phyloP scores from a whole-genome alignment of 2,329 filamentous ascomycete species.

The Diaporthe nobilis region DNA sequence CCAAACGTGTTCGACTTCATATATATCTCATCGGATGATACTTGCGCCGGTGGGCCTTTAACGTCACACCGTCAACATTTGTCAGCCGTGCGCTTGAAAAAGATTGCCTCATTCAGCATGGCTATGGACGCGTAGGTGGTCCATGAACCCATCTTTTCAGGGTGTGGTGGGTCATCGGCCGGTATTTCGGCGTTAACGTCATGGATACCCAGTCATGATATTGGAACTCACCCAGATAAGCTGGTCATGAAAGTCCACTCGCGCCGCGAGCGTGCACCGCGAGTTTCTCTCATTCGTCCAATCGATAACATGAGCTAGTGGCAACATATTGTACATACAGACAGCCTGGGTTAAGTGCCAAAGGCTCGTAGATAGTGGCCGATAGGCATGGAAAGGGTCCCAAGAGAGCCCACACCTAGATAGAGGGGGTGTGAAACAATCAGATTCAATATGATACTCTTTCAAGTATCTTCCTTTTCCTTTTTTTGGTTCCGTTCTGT shows the following conservation, averaged over 20 bases:
- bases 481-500: too few species aligned
- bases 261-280: not conserved
- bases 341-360: not conserved
- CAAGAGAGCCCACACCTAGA: not conserved
- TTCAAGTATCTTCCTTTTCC: too few species aligned
- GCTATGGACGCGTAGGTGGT: not conserved
- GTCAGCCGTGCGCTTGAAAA: conserved; percentile 11
- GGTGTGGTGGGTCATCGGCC: conserved; percentile 11
- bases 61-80: conserved; percentile 21
- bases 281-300: not conserved
- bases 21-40: conserved; percentile 23
- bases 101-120: conserved; percentile 14
- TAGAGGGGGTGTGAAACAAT: not conserved
- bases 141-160: conserved; percentile 33
- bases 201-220: conserved; percentile 20
- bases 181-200: conserved; percentile 20
- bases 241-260: conserved; percentile 3
- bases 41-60: conserved; percentile 14
- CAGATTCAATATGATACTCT: not conserved
- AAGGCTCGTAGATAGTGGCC: not conserved
- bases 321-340: not conserved
- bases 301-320: not conserved
- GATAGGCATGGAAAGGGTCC: not conserved
- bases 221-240: not conserved
- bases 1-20: not conserved